Percentiles rank a stretch among this genome's conserved stretches.
Conservation (phyloP, 768 basidiomycete species). For the Mycena capillaripes region DNA sequence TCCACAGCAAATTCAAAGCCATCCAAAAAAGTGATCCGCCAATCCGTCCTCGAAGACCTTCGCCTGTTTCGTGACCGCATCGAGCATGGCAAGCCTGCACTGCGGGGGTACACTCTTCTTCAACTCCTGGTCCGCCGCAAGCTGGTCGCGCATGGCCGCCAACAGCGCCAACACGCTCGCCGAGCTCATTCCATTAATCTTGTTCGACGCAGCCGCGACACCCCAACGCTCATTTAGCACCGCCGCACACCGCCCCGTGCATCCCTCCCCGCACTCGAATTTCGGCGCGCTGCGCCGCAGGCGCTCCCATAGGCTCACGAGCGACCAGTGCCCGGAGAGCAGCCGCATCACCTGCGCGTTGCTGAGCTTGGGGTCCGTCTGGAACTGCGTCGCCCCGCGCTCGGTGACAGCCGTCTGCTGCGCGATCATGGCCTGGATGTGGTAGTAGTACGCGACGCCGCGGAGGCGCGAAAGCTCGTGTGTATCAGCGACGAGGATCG, state of each 20-base stretch:
- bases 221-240: slow-evolving; percentile 53
- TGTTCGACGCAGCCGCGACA: slow-evolving; percentile 48
- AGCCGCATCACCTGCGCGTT: slow-evolving; percentile 53
- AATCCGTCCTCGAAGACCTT: slow-evolving; percentile 40
- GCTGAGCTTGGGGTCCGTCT: slow-evolving; percentile 51
- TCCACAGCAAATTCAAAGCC: slow-evolving; percentile 22
- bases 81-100: slow-evolving; percentile 51
- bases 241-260: slow-evolving; percentile 44
- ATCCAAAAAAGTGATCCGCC: slow-evolving; percentile 46
- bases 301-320: slow-evolving; percentile 53
- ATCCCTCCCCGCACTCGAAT: slow-evolving; percentile 44
- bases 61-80: slow-evolving; percentile 31
- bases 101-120: slow-evolving; percentile 41
- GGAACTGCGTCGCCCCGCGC: slow-evolving; percentile 49
- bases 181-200: slow-evolving; percentile 46
- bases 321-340: slow-evolving; percentile 47
- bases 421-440: slow-evolving; percentile 52
- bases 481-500: slow-evolving; percentile 53
- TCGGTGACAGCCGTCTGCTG: slow-evolving; percentile 41
- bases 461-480: slow-evolving; percentile 46
- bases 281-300: slow-evolving; percentile 45
- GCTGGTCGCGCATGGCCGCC: slow-evolving; percentile 48
- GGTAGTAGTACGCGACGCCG: slow-evolving; percentile 56
- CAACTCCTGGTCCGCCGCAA: slow-evolving; percentile 51
- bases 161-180: slow-evolving; percentile 51